Evolutionary conservation across 2,329 filamentous ascomycete species (phyloP), one percentile per base, ranked within the genome.

Genomic region (Cercospora sp.): DNA sequence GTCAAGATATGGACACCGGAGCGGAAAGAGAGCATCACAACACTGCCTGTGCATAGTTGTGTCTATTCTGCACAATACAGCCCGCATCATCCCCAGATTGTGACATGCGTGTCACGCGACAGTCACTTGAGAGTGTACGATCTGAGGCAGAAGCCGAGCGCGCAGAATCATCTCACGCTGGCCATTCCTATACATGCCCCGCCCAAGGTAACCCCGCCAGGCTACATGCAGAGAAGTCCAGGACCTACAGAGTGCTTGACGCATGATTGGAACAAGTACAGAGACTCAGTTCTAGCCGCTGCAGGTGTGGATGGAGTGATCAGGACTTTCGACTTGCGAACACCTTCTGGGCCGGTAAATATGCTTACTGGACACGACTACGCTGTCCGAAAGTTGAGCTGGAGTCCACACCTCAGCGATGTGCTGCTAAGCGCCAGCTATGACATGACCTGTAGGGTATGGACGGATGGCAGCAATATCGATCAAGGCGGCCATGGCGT

Each of bases 191-290:
- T 96, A 57, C 93, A 97, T 80, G 87, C 87, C 2, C 84, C 87
- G 3, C 85, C 87, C 0, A 84, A 87, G 16, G 68, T 75, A n/a
- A 80, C 83, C 10, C 81, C 82, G n/a, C 78, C 81, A 67, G 82
- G 81, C 6, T 77, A 79, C 8, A 76, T 79, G 5, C 77, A 79
- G 1, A 73, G 79, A 0, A 78, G 79, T 8, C 78, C 79, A 1
- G 83, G 88, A n/a, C 93, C 93, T 0, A 86, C 88, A 9, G 95
- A 99, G 83, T 88, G 92, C 42, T 86, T 99, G 33, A 97, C 94
- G 0, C 95, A 98, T 80, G 95, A 99, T 80, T 99, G 95, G 95
- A 99, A 99, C 83, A 99, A 99, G 81, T 99, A 99, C 81, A 87
- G 91, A 45, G 89, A 93, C 72, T 90, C 89, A 0, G 84, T 97